Evolutionary conservation across 441 rosid genomes (phyloP).

Genomic region (Populus hybrid): DNA sequence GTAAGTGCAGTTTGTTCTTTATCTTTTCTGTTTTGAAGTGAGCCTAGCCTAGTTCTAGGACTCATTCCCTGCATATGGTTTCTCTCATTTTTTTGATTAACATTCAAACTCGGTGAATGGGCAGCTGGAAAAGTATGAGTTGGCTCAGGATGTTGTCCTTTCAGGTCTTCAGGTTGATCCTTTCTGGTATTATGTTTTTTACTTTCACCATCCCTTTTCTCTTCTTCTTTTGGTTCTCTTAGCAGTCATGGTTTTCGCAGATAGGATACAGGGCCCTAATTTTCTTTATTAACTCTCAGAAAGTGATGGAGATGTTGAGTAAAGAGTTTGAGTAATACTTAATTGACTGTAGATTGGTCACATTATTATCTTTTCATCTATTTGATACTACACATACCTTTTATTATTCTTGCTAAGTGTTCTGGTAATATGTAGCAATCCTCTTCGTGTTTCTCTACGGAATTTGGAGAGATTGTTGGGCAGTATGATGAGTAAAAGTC

Average conservation of each 20-base stretch:
- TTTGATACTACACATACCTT: slow-evolving; percentile 2
- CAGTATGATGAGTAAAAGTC: slow-evolving; percentile 33
- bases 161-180: slow-evolving; percentile 94
- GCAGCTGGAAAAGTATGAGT: slow-evolving; percentile 88
- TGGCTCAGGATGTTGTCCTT: slow-evolving; percentile 66
- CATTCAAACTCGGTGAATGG: slow-evolving; percentile 11
- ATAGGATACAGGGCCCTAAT: not conserved
- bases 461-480: slow-evolving; percentile 49
- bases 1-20: slow-evolving; percentile 35
- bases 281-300: slow-evolving; percentile 3
- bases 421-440: slow-evolving; percentile 67
- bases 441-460: slow-evolving; percentile 69
- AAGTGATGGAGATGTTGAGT: not conserved
- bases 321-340: slow-evolving; percentile 6
- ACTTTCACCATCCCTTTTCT: not conserved
- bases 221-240: not conserved
- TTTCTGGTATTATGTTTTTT: slow-evolving; percentile 52
- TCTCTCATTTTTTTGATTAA: not conserved
- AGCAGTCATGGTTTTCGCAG: not conserved
- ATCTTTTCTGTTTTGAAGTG: not conserved
- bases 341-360: slow-evolving; percentile 13
- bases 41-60: slow-evolving; percentile 3
- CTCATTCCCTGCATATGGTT: not conserved
- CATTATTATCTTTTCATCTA: slow-evolving; percentile 24
- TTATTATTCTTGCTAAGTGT: slow-evolving; percentile 1